Conservation (phyloP, 2,329 filamentous ascomycete species). For the Teratosphaeria viscida region DNA sequence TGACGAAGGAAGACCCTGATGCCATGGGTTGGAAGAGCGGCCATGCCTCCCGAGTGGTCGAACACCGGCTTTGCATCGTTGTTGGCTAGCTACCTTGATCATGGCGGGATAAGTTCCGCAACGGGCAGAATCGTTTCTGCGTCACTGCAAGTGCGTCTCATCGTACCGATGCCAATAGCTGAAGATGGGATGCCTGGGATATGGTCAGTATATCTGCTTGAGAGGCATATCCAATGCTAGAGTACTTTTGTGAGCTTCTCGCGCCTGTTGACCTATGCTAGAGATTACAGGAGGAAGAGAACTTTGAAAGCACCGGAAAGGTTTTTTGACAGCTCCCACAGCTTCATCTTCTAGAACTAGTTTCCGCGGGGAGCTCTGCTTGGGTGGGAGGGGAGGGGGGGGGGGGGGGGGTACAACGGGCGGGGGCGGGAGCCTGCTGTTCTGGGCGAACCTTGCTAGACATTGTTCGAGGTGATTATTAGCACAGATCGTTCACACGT, state of each 20-base stretch:
- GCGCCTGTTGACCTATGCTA: background rate
- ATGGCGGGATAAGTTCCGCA: constrained; percentile 7
- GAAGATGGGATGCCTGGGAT: background rate
- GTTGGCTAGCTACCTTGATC: constrained; percentile 16
- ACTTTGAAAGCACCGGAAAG: background rate
- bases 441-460: background rate
- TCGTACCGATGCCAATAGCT: constrained; percentile 2
- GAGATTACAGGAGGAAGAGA: background rate
- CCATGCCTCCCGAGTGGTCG: constrained; percentile 3
- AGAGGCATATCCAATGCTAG: background rate
- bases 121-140: constrained; percentile 8
- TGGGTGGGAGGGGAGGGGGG: no score
- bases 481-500: background rate
- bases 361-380: background rate
- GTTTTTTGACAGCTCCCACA: background rate
- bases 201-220: constrained; percentile 1
- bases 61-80: constrained; percentile 20
- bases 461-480: background rate
- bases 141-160: constrained; percentile 6
- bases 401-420: no score
- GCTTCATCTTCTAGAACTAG: background rate
- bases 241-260: constrained; percentile 1
- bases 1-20: background rate
- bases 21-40: constrained; percentile 6
- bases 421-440: no score